Conservation (phyloP, 2,329 filamentous ascomycete genomes). For the Colletotrichum chrysophilum region DNA sequence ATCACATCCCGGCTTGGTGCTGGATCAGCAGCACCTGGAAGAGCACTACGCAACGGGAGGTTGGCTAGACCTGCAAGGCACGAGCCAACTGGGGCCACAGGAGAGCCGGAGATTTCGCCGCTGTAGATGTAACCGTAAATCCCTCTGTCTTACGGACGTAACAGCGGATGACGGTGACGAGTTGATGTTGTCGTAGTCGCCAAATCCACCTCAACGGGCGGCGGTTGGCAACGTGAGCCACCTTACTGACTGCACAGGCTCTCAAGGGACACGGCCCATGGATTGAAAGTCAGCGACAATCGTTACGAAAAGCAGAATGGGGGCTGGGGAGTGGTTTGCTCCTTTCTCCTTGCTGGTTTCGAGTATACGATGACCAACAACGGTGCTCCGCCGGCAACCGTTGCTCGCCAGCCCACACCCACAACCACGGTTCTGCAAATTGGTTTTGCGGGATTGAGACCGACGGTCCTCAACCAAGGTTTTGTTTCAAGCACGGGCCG, state of each 20-base stretch:
- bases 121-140: neutral
- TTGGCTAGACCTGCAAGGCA: neutral
- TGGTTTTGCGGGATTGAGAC: neutral
- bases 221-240: neutral
- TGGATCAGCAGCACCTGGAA: neutral
- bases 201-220: neutral
- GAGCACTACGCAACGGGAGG: neutral
- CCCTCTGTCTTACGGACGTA: neutral
- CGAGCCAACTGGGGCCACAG: neutral
- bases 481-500: slow-evolving; percentile 4
- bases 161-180: neutral
- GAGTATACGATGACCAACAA: neutral
- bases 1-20: neutral
- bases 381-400: neutral
- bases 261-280: neutral
- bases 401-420: neutral
- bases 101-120: neutral
- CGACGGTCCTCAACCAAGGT: neutral
- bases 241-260: neutral
- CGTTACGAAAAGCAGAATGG: neutral
- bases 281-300: neutral
- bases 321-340: neutral
- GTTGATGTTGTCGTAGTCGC: neutral
- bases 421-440: neutral
- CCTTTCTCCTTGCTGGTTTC: neutral